Evolutionary conservation across 2,329 filamentous ascomycete species (phyloP).

Genomic region (Polytolypa hystricis): DNA sequence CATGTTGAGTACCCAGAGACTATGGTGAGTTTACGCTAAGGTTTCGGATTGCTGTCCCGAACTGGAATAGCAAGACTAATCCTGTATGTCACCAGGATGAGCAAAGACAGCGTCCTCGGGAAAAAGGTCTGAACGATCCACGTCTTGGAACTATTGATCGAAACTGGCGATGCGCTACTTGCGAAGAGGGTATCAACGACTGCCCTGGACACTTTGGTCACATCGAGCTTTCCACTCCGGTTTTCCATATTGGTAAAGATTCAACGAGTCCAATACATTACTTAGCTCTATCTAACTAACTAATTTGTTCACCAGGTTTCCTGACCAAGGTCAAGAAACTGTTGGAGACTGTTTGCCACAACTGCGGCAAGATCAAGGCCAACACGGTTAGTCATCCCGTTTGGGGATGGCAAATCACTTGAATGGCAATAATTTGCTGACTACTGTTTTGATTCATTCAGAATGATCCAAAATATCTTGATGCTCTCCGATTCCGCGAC

Average conservation of each 20-base stretch:
- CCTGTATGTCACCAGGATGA: slow-evolving; percentile 70
- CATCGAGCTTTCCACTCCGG: slow-evolving; percentile 92
- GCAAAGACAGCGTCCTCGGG: slow-evolving; percentile 77
- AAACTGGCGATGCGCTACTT: slow-evolving; percentile 91
- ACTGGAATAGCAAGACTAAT: no score
- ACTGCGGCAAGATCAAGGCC: slow-evolving; percentile 93
- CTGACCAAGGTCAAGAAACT: slow-evolving; percentile 99
- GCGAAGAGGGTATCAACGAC: slow-evolving; percentile 87
- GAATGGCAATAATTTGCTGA: slow-evolving; percentile 40
- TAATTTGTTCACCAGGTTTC: slow-evolving; percentile 55
- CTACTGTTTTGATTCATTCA: slow-evolving; percentile 35
- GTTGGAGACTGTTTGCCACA: slow-evolving; percentile 96
- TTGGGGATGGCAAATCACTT: slow-evolving; percentile 43
- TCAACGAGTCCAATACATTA: no score
- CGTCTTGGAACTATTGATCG: slow-evolving; percentile 93
- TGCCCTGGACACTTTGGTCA: slow-evolving; percentile 98
- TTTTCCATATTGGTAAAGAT: slow-evolving; percentile 64
- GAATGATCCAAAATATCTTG: slow-evolving; percentile 73
- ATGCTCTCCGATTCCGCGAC: slow-evolving; percentile 75
- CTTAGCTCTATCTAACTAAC: slow-evolving; percentile 10
- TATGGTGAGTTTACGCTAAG: slow-evolving; percentile 55
- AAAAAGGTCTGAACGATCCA: slow-evolving; percentile 88
- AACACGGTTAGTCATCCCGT: slow-evolving; percentile 85
- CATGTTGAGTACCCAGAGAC: slow-evolving; percentile 98
- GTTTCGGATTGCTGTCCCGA: no score